phyloP scores from a whole-genome alignment of 441 rosid species.

The Erodium moschatum region DNA sequence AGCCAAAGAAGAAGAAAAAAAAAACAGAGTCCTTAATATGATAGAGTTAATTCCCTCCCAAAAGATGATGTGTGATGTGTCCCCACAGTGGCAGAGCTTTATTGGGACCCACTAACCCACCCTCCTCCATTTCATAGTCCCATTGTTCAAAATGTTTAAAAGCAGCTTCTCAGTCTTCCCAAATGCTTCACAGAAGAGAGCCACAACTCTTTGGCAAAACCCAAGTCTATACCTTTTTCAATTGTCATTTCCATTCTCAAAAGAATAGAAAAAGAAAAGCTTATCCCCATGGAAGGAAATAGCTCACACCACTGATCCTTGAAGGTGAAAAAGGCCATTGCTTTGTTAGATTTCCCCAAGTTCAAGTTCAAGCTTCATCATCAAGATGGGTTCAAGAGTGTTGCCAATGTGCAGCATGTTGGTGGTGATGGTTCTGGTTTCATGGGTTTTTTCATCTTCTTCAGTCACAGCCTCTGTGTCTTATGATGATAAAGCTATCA shows the following conservation, averaged over 20 bases:
- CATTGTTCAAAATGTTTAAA: background rate
- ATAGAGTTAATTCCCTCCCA: too few relatives aligned
- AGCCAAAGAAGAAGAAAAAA: background rate
- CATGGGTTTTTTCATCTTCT: background rate
- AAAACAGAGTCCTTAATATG: background rate
- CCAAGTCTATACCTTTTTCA: background rate
- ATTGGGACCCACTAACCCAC: background rate
- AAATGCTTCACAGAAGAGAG: background rate
- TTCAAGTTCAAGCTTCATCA: background rate
- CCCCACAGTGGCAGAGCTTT: background rate
- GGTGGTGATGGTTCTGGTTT: background rate
- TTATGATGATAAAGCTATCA: constrained; percentile 42
- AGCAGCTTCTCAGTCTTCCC: background rate
- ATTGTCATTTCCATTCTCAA: background rate
- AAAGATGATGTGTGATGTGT: background rate
- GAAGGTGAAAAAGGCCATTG: background rate
- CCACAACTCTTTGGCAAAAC: background rate
- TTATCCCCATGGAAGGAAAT: background rate
- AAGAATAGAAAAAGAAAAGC: background rate
- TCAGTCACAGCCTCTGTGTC: constrained; percentile 24
- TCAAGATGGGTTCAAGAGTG: constrained; percentile 5
- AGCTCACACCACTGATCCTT: background rate
- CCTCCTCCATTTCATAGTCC: background rate
- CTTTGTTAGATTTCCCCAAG: background rate
- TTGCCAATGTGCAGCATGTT: background rate